Percentiles rank a stretch among this genome's conserved stretches.
Conservation (phyloP, 148 eudicot species). For the Pouteria glomerata region DNA sequence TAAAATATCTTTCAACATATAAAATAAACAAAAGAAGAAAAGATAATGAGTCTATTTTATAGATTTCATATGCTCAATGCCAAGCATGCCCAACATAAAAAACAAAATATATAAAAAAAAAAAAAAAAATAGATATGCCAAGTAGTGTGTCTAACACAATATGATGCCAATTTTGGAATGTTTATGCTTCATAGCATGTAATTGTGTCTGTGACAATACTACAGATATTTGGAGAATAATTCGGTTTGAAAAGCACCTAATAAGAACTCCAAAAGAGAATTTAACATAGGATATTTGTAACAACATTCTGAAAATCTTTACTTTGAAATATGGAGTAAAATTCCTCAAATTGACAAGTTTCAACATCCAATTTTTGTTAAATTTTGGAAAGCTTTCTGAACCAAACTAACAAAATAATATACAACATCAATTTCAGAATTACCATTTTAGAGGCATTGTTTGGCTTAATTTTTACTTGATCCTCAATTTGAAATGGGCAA, state of each 20-base stretch:
- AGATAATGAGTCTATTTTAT: too few relatives aligned
- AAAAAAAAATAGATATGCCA: too few relatives aligned
- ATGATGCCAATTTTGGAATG: too few relatives aligned
- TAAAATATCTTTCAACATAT: too few relatives aligned
- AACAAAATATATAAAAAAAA: too few relatives aligned
- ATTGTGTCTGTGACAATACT: neutral
- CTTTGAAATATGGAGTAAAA: neutral
- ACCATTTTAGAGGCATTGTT: neutral
- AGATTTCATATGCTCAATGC: too few relatives aligned
- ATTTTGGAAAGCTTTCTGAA: neutral
- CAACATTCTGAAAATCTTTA: neutral
- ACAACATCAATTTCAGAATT: neutral
- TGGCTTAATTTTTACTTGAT: neutral
- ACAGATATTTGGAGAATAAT: neutral
- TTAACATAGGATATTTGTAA: too few relatives aligned
- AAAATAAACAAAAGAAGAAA: too few relatives aligned
- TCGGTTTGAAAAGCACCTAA: neutral
- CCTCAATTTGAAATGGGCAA: neutral
- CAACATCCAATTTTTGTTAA: neutral
- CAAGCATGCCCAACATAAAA: too few relatives aligned
- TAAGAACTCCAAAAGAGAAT: constrained; percentile 1
- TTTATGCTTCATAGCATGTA: too few relatives aligned
- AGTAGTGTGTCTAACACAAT: too few relatives aligned
- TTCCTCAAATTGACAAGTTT: neutral
- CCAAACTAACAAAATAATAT: neutral